Percentiles rank a stretch among this genome's conserved stretches.
phyloP scores from a whole-genome alignment of 2,329 filamentous ascomycete genomes.

The Calycina herbarum region DNA sequence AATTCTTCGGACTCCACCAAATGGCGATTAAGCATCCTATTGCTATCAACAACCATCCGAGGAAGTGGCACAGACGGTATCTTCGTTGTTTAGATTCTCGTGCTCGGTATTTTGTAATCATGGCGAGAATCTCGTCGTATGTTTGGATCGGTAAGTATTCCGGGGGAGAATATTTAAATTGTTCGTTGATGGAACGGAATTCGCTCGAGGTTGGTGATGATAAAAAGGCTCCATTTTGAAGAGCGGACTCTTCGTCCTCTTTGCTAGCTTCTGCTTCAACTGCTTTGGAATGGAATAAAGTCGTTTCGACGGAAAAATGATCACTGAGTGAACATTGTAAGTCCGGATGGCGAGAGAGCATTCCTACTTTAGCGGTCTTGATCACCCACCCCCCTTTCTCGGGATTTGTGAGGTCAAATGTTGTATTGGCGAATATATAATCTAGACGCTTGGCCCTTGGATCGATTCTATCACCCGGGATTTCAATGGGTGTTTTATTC shows the following conservation, averaged over 20 bases:
- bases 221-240: constrained; percentile 33
- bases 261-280: constrained; percentile 20
- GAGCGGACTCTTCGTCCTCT: constrained; percentile 26
- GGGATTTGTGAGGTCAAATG: constrained; percentile 37
- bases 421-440: constrained; percentile 82
- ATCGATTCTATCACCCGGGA: constrained; percentile 68
- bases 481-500: constrained; percentile 57
- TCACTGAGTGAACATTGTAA: constrained; percentile 87
- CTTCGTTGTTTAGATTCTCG: constrained; percentile 73
- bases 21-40: constrained; percentile 76
- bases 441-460: constrained; percentile 83
- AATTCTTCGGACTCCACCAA: constrained; percentile 81
- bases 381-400: constrained; percentile 62
- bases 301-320: constrained; percentile 88
- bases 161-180: constrained; percentile 24
- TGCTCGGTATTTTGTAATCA: constrained; percentile 65
- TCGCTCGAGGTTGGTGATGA: constrained; percentile 29
- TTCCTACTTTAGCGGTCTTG: constrained; percentile 68
- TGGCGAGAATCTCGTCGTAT: constrained; percentile 72
- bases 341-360: constrained; percentile 78
- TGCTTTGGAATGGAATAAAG: constrained; percentile 48
- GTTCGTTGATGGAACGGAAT: constrained; percentile 23
- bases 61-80: constrained; percentile 74
- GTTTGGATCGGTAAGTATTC: constrained; percentile 47
- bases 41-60: constrained; percentile 63